phyloP scores from a whole-genome alignment of 306 rosid genomes.

The Sicyos edulis region DNA sequence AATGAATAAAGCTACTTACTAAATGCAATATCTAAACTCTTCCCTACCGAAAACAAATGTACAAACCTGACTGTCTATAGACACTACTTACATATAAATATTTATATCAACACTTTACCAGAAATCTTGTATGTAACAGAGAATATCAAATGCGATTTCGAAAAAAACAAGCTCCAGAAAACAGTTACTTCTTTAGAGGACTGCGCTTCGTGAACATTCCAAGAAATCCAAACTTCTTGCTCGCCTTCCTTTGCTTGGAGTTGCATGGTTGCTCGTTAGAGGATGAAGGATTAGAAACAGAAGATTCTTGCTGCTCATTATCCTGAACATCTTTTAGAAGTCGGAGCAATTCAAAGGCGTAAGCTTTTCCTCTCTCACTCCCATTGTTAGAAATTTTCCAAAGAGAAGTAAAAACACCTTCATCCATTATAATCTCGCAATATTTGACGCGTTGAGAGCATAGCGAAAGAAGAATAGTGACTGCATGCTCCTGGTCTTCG shows the following conservation, averaged over 20 bases:
- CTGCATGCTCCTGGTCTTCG: constrained; percentile 73
- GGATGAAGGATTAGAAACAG: constrained; percentile 27
- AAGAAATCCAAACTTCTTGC: constrained; percentile 35
- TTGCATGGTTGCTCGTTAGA: constrained; percentile 19
- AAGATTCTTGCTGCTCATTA: constrained; percentile 29
- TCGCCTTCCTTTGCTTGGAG: constrained; percentile 33
- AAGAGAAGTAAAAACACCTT: constrained; percentile 44
- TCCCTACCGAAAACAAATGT: too few species aligned
- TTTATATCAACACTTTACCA: too few species aligned
- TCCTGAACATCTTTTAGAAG: constrained; percentile 40
- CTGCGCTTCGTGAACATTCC: too few species aligned
- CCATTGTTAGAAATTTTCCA: constrained; percentile 54
- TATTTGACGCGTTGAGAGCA: constrained; percentile 58
- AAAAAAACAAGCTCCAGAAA: too few species aligned
- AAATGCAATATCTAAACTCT: too few species aligned
- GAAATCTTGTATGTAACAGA: too few species aligned
- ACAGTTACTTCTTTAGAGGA: too few species aligned
- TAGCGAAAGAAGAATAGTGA: constrained; percentile 51
- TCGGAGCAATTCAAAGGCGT: constrained; percentile 54
- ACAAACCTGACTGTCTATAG: too few species aligned
- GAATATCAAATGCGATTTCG: too few species aligned
- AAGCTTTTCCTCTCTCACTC: constrained; percentile 46
- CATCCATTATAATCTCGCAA: constrained; percentile 54
- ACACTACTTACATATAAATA: too few species aligned
- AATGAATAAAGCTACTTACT: too few species aligned